Conservation (phyloP, 2,329 filamentous ascomycete species). For the Colletotrichum paranaense region DNA sequence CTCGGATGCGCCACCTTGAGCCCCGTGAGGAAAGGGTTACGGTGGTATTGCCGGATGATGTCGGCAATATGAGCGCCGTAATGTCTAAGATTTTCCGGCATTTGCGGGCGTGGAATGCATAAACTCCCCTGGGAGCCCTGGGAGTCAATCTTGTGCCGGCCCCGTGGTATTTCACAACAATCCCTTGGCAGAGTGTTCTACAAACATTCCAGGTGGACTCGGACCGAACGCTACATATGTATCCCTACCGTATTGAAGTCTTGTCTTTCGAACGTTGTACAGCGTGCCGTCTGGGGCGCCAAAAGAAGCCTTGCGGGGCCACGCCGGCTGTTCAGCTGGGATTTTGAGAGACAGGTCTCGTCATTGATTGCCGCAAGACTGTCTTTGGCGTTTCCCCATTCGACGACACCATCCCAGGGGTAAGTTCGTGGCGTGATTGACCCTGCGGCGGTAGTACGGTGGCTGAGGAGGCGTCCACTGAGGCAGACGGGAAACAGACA, state of each 20-base stretch:
- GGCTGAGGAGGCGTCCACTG: background rate
- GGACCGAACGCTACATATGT: background rate
- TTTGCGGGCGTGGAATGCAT: background rate
- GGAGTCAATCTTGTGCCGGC: background rate
- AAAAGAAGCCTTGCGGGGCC: background rate
- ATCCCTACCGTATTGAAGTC: background rate
- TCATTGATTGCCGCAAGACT: background rate
- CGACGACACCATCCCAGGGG: background rate
- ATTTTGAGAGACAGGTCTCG: background rate
- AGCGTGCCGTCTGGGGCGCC: background rate
- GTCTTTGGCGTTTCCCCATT: background rate
- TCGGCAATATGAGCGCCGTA: background rate
- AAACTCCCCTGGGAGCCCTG: background rate
- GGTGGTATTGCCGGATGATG: background rate
- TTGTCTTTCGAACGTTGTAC: background rate
- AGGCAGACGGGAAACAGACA: background rate
- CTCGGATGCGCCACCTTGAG: background rate
- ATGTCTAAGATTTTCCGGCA: background rate
- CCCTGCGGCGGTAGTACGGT: background rate
- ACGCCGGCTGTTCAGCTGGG: background rate
- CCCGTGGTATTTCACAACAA: background rate
- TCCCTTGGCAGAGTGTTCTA: background rate
- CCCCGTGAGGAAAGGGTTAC: background rate
- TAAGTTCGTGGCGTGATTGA: background rate
- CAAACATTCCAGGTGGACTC: background rate